These are phyloP conservation scores for Quercus engelmannii DNA, from an alignment of 306 rosid genomes.

Conservation along the genomic window DNA sequence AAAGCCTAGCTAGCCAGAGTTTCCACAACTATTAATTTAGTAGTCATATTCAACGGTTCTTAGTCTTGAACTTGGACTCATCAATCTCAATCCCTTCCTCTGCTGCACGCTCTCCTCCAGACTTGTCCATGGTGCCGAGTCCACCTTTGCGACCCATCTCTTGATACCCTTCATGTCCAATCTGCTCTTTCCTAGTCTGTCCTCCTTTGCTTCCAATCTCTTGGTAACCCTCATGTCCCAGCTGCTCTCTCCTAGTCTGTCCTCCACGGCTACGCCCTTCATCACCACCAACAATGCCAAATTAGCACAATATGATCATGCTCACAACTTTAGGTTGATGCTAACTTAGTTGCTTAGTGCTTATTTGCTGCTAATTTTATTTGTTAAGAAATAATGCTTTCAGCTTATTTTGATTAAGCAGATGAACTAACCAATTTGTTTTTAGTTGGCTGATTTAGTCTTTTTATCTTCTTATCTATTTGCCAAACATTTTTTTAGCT, in stretches of 20 bases:
- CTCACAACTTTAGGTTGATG: too few species aligned
- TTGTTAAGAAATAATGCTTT: too few species aligned
- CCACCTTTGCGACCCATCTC: constrained; percentile 51
- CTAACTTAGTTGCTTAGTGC: too few species aligned
- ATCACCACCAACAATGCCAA: neutral
- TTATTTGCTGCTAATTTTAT: too few species aligned
- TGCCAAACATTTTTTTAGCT: too few species aligned
- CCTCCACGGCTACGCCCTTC: constrained; percentile 68
- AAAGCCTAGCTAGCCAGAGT: neutral
- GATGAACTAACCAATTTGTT: too few species aligned
- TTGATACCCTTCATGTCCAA: constrained; percentile 29
- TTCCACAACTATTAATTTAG: neutral
- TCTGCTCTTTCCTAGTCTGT: constrained; percentile 25
- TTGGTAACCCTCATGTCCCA: constrained; percentile 60
- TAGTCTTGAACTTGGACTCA: constrained; percentile 36
- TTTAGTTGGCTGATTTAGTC: too few species aligned
- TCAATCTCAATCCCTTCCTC: constrained; percentile 39
- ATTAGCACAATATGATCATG: neutral
- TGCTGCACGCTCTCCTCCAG: constrained; percentile 33
- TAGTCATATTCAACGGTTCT: neutral
- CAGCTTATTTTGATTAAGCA: too few species aligned
- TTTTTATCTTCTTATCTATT: too few species aligned
- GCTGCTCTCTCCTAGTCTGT: constrained; percentile 58
- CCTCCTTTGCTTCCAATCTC: constrained; percentile 34
- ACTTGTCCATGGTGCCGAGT: constrained; percentile 33